Conservation (phyloP, 805 yeast genomes). For the Lachancea sp. region DNA sequence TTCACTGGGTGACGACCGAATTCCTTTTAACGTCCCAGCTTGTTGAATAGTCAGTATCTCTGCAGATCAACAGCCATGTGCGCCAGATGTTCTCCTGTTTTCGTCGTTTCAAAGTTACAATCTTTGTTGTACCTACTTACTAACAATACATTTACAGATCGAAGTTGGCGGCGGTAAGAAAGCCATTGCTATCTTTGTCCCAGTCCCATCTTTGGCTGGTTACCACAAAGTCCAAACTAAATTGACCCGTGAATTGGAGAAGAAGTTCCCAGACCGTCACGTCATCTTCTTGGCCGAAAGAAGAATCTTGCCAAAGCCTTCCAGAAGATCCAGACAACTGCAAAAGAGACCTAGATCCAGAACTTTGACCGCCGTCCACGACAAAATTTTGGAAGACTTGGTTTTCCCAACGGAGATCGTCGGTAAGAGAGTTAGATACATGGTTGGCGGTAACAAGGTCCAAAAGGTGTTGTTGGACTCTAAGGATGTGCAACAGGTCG, state of each 20-base stretch:
- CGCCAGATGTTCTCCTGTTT: too few relatives aligned
- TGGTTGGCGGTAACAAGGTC: slow-evolving; percentile 97
- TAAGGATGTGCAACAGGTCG: slow-evolving; percentile 94
- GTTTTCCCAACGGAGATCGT: slow-evolving; percentile 99
- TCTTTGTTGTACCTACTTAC: not conserved
- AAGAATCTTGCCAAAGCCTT: slow-evolving; percentile 98
- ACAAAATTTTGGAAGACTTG: slow-evolving; percentile 95
- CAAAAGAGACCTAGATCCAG: slow-evolving; percentile 99
- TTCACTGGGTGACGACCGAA: too few relatives aligned
- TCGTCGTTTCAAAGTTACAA: too few relatives aligned
- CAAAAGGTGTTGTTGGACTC: slow-evolving; percentile 97
- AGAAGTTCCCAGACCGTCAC: slow-evolving; percentile 99
- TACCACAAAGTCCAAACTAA: slow-evolving; percentile 97
- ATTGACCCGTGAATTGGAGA: slow-evolving; percentile 98
- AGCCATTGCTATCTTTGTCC: slow-evolving; percentile 97
- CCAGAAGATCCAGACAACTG: slow-evolving; percentile 85
- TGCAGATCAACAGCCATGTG: too few relatives aligned
- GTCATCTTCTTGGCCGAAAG: slow-evolving; percentile 99
- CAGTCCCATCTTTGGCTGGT: slow-evolving; percentile 85
- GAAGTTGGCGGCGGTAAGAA: slow-evolving; percentile 98
- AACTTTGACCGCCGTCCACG: slow-evolving; percentile 98
- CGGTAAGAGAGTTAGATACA: slow-evolving; percentile 99
- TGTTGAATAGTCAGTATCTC: too few relatives aligned
- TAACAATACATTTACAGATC: slow-evolving; percentile 39
- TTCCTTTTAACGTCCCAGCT: too few relatives aligned